Conservation (phyloP, 2,329 filamentous ascomycete species). For the Fusarium sp. region DNA sequence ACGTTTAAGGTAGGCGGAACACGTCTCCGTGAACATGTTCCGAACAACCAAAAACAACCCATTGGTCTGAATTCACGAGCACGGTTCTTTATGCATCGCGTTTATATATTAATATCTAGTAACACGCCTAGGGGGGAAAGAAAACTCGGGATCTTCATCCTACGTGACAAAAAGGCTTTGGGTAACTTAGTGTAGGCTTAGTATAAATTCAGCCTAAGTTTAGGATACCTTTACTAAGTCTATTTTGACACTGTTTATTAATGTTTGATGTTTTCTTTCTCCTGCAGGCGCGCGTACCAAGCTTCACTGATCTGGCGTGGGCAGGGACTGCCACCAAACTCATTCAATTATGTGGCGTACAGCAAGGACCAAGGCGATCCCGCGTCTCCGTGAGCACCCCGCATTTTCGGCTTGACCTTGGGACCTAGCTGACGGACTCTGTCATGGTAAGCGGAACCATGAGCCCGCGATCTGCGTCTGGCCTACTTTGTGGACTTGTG, state of each 20-base stretch:
- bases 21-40: background rate
- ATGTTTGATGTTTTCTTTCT: too few species aligned
- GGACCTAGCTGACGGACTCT: background rate
- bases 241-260: too few species aligned
- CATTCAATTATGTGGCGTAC: background rate
- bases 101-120: too few species aligned
- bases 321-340: background rate
- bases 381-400: background rate
- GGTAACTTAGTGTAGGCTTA: too few species aligned
- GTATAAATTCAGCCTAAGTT: too few species aligned
- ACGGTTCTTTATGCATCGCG: too few species aligned
- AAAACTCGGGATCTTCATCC: too few species aligned
- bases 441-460: accelerated
- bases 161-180: too few species aligned
- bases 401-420: accelerated
- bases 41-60: background rate
- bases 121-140: too few species aligned
- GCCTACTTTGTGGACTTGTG: background rate
- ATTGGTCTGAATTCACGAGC: too few species aligned
- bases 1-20: background rate
- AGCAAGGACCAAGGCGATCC: background rate
- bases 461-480: background rate
- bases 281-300: background rate
- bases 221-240: too few species aligned
- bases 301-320: too few species aligned